phyloP scores from a whole-genome alignment of 495 filamentous ascomycete genomes.

The Tirmania nivea region DNA sequence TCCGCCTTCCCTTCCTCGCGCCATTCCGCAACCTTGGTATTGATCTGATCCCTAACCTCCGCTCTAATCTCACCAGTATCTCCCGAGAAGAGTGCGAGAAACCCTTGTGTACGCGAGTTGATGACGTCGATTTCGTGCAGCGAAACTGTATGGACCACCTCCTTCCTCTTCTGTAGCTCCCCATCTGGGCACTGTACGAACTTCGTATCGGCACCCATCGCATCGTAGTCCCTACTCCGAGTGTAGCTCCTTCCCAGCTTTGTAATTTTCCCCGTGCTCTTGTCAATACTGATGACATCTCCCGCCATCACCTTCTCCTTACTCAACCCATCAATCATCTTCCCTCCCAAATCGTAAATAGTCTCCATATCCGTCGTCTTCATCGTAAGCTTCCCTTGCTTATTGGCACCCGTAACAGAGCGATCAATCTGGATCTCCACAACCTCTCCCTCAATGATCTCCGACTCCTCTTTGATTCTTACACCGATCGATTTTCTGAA shows the following conservation, averaged over 20 bases:
- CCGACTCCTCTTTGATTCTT: conserved; percentile 90
- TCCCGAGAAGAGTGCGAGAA: conserved; percentile 78
- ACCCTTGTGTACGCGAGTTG: conserved; percentile 92
- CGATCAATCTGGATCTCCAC: conserved; percentile 98
- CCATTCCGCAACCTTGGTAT: conserved; percentile 95
- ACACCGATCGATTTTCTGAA: conserved; percentile 95
- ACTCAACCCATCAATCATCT: conserved; percentile 98
- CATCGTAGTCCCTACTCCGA: conserved; percentile 89
- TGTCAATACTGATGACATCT: conserved; percentile 95
- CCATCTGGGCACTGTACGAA: conserved; percentile 98
- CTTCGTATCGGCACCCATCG: conserved; percentile 96
- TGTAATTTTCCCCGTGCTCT: conserved; percentile 90
- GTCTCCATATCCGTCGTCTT: conserved; percentile 99
- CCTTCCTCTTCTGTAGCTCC: conserved; percentile 89
- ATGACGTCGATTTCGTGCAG: conserved; percentile 98
- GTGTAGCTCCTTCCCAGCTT: conserved; percentile 88
- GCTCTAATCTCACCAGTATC: conserved; percentile 96
- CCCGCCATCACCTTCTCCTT: conserved; percentile 97
- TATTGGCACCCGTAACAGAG: conserved; percentile 80
- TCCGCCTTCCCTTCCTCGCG: conserved; percentile 97
- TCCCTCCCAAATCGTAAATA: conserved; percentile 95
- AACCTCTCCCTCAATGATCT: conserved; percentile 97
- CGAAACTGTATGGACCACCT: conserved; percentile 88
- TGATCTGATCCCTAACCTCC: conserved; percentile 95
- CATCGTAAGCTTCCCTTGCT: conserved; percentile 97